Evolutionary conservation across 2,329 filamentous ascomycete genomes (phyloP).

Genomic region (Pezicula rhizophila): DNA sequence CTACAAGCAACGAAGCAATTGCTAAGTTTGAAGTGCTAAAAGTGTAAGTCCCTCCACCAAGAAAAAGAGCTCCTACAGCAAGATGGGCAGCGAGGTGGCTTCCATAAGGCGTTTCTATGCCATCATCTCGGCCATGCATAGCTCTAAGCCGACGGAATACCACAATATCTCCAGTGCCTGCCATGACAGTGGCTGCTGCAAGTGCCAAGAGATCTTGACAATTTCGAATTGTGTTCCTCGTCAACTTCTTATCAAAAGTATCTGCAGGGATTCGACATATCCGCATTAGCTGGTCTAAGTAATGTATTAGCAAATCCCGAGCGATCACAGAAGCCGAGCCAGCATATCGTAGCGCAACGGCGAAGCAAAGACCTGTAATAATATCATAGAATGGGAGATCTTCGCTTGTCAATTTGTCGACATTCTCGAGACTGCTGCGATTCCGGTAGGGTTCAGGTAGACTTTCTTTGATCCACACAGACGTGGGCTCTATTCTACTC

Average conservation of each 20-base stretch:
- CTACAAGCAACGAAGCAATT: slow-evolving; percentile 76
- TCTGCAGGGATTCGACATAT: slow-evolving; percentile 55
- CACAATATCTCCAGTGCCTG: slow-evolving; percentile 82
- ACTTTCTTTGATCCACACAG: slow-evolving; percentile 69
- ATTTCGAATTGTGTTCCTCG: slow-evolving; percentile 77
- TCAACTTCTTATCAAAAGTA: slow-evolving; percentile 75
- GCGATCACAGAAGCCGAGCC: slow-evolving; percentile 66
- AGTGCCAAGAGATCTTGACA: slow-evolving; percentile 86
- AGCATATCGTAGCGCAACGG: slow-evolving; percentile 66
- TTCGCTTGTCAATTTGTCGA: slow-evolving; percentile 63
- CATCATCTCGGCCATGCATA: slow-evolving; percentile 80
- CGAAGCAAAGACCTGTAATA: slow-evolving; percentile 80
- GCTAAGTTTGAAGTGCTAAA: slow-evolving; percentile 85
- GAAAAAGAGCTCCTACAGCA: slow-evolving; percentile 83
- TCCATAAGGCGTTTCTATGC: slow-evolving; percentile 74
- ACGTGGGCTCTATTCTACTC: slow-evolving; percentile 69
- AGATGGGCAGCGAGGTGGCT: slow-evolving; percentile 91
- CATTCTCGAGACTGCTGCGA: slow-evolving; percentile 52
- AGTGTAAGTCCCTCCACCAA: slow-evolving; percentile 88
- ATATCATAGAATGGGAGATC: slow-evolving; percentile 94
- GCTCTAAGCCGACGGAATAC: slow-evolving; percentile 81
- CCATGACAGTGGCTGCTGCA: slow-evolving; percentile 84
- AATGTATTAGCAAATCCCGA: slow-evolving; percentile 74
- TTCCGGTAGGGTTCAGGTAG: slow-evolving; percentile 65
- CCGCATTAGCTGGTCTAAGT: slow-evolving; percentile 80